Base-by-base conservation (phyloP, 331 rosid species). In the Arachis monticola region DNA sequence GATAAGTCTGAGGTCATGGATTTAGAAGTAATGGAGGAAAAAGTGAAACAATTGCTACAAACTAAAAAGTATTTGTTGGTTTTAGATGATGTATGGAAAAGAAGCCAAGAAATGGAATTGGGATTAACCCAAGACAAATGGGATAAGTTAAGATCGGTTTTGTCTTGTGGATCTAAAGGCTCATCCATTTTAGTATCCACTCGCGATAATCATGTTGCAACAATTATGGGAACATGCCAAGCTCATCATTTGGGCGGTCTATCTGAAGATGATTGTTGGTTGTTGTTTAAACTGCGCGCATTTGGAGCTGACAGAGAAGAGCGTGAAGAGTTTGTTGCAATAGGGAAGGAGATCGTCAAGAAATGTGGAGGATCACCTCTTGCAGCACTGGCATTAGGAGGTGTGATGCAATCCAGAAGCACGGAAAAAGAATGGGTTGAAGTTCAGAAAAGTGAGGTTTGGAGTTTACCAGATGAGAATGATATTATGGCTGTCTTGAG, bases 151-250 rank as follows among this genome's bases (percentile, higher is more conserved):
- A 72, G 30, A 27, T 46, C 58, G 8, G 47, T 72, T 1, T 72
- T 72, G 7, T 47, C 58, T 0, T 59, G 59, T 60, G 77, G 77
- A n/a, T 45, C 60, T 0, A 59, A 60, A 45, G 77, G 77, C 5
- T 3, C 59, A 27, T 72, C 68, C 10, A 30, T 60, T 72, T 4
- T 59, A 12, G 77, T 72, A 4, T 59, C 77, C 46, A 59, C 77
- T 8, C 77, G 77, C 4, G 67, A 59, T 60, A 47, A 3, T 14
- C 57, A 7, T 46, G 77, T 72, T 13, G 76, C 77, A 5, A 0
- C 8, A 45, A 17, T 70, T 11, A 42, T 22, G 56, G 55, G 66
- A 35, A 35, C 66, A 5, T 69, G 51, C 40, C 10, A 57, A 42
- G 2, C 57, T 42, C 76, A 71, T 12, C 0, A 3, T 13, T 2